Percentiles rank a stretch among this genome's conserved stretches.
phyloP scores from a whole-genome alignment of 495 filamentous ascomycete species.

The Astrothelium macrocarpum region DNA sequence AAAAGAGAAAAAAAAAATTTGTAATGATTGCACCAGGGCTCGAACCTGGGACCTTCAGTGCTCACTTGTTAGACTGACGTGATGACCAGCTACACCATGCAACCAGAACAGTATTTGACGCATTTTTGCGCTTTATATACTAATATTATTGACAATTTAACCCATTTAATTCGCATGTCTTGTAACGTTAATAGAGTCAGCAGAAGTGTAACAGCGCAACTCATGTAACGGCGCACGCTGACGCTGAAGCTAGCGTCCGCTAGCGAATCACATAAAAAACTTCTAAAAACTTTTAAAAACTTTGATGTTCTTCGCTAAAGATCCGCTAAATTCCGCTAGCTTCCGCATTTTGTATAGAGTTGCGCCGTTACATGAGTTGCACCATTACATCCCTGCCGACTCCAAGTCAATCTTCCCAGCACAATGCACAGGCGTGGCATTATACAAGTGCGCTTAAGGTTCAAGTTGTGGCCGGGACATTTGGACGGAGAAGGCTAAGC shows the following conservation, averaged over 20 bases:
- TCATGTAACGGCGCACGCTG: too few species aligned
- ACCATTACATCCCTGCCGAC: too few species aligned
- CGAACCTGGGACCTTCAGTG: constrained; percentile 10
- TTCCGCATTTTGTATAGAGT: too few species aligned
- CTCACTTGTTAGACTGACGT: constrained; percentile 11
- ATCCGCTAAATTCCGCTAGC: too few species aligned
- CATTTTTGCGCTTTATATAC: neutral
- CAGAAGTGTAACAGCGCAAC: too few species aligned
- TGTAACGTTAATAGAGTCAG: too few species aligned
- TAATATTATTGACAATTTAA: neutral
- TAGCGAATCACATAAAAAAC: too few species aligned
- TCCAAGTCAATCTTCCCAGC: neutral
- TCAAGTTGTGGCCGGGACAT: neutral
- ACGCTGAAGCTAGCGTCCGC: too few species aligned
- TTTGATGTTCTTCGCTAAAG: too few species aligned
- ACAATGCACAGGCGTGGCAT: neutral
- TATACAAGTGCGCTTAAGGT: neutral
- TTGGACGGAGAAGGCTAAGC: neutral
- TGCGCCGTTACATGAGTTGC: too few species aligned
- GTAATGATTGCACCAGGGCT: constrained; percentile 10
- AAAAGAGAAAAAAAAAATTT: constrained; percentile 1
- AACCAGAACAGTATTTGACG: neutral
- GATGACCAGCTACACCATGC: constrained; percentile 4
- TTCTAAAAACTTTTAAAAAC: too few species aligned
- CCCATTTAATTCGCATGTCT: neutral